Evolutionary conservation across 805 yeast genomes (phyloP).

Genomic region (Teunomyces barrocoloradensis): DNA sequence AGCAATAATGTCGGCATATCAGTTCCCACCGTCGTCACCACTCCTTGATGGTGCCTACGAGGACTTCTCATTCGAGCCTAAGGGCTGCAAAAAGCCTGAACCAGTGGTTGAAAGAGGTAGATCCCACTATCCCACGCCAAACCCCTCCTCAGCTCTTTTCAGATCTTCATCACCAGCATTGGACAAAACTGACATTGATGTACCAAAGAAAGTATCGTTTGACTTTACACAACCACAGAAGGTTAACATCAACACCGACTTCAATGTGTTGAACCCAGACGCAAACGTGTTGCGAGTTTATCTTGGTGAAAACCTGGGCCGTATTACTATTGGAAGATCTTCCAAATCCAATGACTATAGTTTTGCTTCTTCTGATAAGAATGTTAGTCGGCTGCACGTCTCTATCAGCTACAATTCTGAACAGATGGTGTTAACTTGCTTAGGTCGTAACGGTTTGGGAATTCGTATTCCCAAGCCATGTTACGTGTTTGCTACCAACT

Average conservation of each 20-base stretch:
- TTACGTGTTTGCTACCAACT: slow-evolving; percentile 24
- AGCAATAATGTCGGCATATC: slow-evolving; percentile 19
- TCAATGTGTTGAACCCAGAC: slow-evolving; percentile 36
- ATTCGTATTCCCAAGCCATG: slow-evolving; percentile 59
- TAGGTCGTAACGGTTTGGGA: slow-evolving; percentile 79
- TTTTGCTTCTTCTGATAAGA: slow-evolving; percentile 48
- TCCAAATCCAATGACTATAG: slow-evolving; percentile 54
- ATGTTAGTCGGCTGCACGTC: slow-evolving; percentile 68
- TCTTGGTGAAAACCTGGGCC: slow-evolving; percentile 36
- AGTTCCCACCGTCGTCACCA: slow-evolving; percentile 56
- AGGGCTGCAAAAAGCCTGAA: slow-evolving; percentile 6
- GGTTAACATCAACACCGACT: slow-evolving; percentile 29
- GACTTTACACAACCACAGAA: slow-evolving; percentile 3
- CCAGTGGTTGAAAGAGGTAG: slow-evolving; percentile 14
- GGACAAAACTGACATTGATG: slow-evolving; percentile 6
- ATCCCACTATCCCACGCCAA: slow-evolving; percentile 62
- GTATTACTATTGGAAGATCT: slow-evolving; percentile 63
- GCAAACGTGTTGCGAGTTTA: slow-evolving; percentile 33
- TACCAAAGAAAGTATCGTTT: slow-evolving; percentile 10
- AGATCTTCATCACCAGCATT: slow-evolving; percentile 41
- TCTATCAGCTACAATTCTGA: slow-evolving; percentile 43
- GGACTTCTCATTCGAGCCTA: neutral
- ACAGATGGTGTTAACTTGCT: slow-evolving; percentile 58
- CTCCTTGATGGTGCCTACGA: slow-evolving; percentile 18
- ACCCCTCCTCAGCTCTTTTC: slow-evolving; percentile 54